These are phyloP conservation scores for Lentinus polychrous DNA, from an alignment of 1,284 basidiomycete species.

Conservation along the genomic window DNA sequence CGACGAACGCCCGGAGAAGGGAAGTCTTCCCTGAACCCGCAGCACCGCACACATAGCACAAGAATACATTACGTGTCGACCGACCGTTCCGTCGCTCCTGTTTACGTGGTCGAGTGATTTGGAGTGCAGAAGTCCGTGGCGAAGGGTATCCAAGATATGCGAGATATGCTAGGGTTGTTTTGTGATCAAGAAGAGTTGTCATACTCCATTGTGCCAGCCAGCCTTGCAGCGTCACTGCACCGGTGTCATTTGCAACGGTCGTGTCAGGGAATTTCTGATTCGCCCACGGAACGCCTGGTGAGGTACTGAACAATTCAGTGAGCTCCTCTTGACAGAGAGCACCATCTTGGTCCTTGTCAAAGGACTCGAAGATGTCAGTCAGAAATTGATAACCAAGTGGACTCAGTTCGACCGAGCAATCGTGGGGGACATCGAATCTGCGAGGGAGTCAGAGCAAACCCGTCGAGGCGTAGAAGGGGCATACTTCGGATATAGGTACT, in stretches of 20 bases:
- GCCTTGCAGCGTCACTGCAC: constrained; percentile 90
- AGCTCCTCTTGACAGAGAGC: constrained; percentile 85
- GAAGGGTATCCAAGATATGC: constrained; percentile 88
- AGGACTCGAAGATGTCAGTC: constrained; percentile 94
- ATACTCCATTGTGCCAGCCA: constrained; percentile 99
- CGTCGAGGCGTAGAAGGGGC: constrained; percentile 9
- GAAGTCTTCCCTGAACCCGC: constrained; percentile 95
- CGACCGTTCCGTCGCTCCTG: constrained; percentile 84
- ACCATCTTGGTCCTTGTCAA: constrained; percentile 97
- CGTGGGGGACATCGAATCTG: constrained; percentile 88
- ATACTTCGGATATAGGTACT: constrained; percentile 81
- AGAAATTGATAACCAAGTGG: constrained; percentile 95
- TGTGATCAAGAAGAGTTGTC: constrained; percentile 93
- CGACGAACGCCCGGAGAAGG: constrained; percentile 79
- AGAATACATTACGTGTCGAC: constrained; percentile 83
- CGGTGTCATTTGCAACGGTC: constrained; percentile 84
- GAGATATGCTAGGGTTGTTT: constrained; percentile 91
- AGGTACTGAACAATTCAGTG: constrained; percentile 86
- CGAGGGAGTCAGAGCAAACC: constrained; percentile 6
- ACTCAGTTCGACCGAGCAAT: constrained; percentile 93
- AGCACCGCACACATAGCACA: constrained; percentile 91
- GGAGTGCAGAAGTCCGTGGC: constrained; percentile 72
- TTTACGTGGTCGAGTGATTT: constrained; percentile 77
- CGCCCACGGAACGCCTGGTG: constrained; percentile 91
- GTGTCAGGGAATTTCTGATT: constrained; percentile 84